These are phyloP conservation scores for Ophiostoma sp. DNA, from an alignment of 2,329 filamentous ascomycete species.

Conservation along the genomic window DNA sequence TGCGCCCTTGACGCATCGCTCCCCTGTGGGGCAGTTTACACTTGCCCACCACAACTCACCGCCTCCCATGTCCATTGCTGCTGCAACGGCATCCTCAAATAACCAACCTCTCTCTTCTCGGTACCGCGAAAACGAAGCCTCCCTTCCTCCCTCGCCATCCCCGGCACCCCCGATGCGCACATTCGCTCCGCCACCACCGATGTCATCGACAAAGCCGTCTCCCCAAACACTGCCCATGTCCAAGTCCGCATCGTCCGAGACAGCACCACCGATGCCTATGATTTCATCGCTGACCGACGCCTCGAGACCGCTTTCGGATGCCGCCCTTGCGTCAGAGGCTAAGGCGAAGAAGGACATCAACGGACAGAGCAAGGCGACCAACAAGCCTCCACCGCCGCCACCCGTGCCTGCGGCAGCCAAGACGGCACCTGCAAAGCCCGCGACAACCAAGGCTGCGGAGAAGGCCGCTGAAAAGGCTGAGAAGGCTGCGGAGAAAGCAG, in stretches of 20 bases:
- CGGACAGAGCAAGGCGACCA: constrained; percentile 19
- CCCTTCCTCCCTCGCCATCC: constrained; percentile 34
- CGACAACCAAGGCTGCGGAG: constrained; percentile 35
- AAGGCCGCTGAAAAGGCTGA: constrained; percentile 24
- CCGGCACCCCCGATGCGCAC: constrained; percentile 36
- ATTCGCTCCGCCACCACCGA: background rate
- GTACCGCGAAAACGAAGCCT: constrained; percentile 23
- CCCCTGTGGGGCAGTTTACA: constrained; percentile 32
- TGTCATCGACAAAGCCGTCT: background rate
- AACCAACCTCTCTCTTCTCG: background rate
- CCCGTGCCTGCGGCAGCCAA: constrained; percentile 36
- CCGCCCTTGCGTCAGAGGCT: background rate
- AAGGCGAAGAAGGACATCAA: constrained; percentile 24
- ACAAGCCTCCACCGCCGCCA: constrained; percentile 29
- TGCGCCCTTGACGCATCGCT: constrained; percentile 44
- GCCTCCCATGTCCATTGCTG: constrained; percentile 32
- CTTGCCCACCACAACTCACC: constrained; percentile 41
- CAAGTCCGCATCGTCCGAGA: constrained; percentile 20
- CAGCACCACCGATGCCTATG: background rate
- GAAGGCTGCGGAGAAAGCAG: constrained; percentile 22
- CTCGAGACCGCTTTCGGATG: background rate
- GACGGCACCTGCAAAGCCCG: constrained; percentile 28
- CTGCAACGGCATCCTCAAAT: constrained; percentile 31
- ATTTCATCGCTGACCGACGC: background rate
- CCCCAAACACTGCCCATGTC: constrained; percentile 6